Evolutionary conservation across 257 asterid species (phyloP).

Genomic region (Jasminum sambac): DNA sequence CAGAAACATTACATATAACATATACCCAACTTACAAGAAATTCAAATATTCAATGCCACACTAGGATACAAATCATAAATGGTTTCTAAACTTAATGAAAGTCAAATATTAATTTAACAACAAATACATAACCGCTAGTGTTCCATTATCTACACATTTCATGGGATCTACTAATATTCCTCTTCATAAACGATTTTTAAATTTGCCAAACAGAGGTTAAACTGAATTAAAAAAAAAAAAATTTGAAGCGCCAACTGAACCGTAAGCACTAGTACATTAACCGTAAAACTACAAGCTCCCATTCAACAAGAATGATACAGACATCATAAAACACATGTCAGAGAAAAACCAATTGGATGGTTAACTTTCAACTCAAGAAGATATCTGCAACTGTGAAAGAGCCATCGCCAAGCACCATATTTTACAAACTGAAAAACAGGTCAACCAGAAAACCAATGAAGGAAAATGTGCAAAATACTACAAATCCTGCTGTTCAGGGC

Average conservation of each 20-base stretch:
- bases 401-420: neutral
- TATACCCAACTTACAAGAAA: conserved; percentile 15
- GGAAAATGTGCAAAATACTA: neutral
- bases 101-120: too few species aligned
- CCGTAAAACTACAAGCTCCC: conserved; percentile 10
- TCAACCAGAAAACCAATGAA: neutral
- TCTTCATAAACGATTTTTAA: too few species aligned
- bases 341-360: conserved; percentile 5
- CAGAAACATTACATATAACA: neutral
- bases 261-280: conserved; percentile 4
- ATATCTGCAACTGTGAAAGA: neutral
- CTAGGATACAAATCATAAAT: too few species aligned
- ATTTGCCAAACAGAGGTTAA: neutral
- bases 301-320: conserved; percentile 7
- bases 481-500: neutral
- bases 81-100: too few species aligned
- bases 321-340: neutral
- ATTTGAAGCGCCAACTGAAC: conserved; percentile 4
- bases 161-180: too few species aligned
- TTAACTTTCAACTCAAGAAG: conserved; percentile 14
- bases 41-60: neutral
- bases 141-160: too few species aligned
- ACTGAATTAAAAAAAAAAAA: conserved; percentile 6
- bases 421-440: neutral
- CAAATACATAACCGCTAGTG: too few species aligned